Percentiles rank a stretch among this genome's conserved stretches.
phyloP scores from a whole-genome alignment of 805 yeast species.

The Candida chilensis region DNA sequence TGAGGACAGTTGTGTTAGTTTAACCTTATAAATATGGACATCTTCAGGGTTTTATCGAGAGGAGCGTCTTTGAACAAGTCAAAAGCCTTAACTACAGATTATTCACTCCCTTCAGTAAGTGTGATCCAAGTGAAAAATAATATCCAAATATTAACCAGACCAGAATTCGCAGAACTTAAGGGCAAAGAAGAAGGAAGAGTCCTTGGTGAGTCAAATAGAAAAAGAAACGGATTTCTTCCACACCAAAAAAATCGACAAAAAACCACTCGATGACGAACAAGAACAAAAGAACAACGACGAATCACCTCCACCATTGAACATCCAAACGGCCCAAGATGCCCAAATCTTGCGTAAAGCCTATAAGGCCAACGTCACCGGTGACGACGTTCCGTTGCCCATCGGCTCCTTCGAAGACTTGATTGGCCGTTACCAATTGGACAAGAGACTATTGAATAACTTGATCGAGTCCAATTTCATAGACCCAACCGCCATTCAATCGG shows the following conservation, averaged over 20 bases:
- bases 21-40: slow-evolving; percentile 72
- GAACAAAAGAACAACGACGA: slow-evolving; percentile 18
- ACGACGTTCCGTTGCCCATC: slow-evolving; percentile 84
- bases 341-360: slow-evolving; percentile 45
- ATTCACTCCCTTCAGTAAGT: slow-evolving; percentile 15
- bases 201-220: slow-evolving; percentile 42
- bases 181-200: slow-evolving; percentile 26
- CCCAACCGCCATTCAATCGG: slow-evolving; percentile 93
- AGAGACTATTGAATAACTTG: slow-evolving; percentile 50
- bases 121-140: slow-evolving; percentile 11
- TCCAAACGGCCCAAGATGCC: slow-evolving; percentile 53
- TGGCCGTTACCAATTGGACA: slow-evolving; percentile 57
- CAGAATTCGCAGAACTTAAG: too few species aligned
- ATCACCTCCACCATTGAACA: slow-evolving; percentile 28
- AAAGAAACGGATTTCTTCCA: slow-evolving; percentile 81
- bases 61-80: slow-evolving; percentile 74
- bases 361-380: slow-evolving; percentile 68
- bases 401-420: slow-evolving; percentile 81
- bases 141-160: too few species aligned
- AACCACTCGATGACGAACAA: slow-evolving; percentile 16
- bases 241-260: slow-evolving; percentile 28
- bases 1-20: too few species aligned
- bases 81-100: slow-evolving; percentile 33
- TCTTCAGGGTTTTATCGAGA: slow-evolving; percentile 73
- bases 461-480: slow-evolving; percentile 63